Conservation (phyloP, 441 rosid genomes). For the Populus hybrid region DNA sequence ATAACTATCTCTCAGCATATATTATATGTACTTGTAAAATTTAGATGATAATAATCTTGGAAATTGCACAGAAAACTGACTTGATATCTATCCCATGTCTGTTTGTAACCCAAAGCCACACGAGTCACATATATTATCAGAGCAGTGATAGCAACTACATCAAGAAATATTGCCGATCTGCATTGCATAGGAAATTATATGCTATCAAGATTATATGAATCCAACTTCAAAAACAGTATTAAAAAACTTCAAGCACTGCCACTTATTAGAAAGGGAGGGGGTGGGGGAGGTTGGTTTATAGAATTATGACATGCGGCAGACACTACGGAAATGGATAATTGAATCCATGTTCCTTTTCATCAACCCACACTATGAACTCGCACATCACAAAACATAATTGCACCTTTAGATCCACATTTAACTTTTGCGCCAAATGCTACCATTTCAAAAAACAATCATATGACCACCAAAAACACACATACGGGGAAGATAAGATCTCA, state of each 20-base stretch:
- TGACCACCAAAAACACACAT: slow-evolving; percentile 27
- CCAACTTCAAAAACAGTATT: slow-evolving; percentile 4
- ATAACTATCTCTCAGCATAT: background rate
- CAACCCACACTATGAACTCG: background rate
- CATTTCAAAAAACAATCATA: background rate
- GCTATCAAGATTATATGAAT: slow-evolving; percentile 4
- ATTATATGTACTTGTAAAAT: background rate
- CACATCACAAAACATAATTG: background rate
- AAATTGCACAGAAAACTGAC: slow-evolving; percentile 37
- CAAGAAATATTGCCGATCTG: slow-evolving; percentile 91
- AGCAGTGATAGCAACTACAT: slow-evolving; percentile 76
- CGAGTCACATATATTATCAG: slow-evolving; percentile 78
- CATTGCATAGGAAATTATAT: slow-evolving; percentile 10
- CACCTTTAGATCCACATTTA: background rate
- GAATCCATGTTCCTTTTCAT: background rate
- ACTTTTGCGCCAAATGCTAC: background rate
- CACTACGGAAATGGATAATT: background rate
- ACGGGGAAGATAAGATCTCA: slow-evolving; percentile 89
- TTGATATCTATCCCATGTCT: slow-evolving; percentile 97
- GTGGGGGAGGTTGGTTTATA: background rate
- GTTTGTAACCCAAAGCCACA: slow-evolving; percentile 93
- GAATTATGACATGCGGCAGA: background rate
- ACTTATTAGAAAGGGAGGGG: slow-evolving; percentile 3
- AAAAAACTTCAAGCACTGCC: slow-evolving; percentile 4
- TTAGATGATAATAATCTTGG: slow-evolving; percentile 6